Evolutionary conservation across 495 filamentous ascomycete species (phyloP).

Genomic region (Baudoinia panamericana): DNA sequence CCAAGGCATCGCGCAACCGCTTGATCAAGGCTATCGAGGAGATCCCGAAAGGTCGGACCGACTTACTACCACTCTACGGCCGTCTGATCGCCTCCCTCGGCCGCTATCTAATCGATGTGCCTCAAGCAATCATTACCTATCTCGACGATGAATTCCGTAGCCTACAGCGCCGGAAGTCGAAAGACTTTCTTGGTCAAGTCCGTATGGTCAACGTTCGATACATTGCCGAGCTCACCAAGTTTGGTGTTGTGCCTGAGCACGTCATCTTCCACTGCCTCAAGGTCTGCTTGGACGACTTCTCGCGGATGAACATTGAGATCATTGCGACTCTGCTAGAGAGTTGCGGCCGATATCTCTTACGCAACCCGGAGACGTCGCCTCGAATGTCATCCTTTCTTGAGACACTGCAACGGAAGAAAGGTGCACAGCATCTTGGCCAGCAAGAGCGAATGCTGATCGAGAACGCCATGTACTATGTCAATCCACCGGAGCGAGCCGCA

Average conservation of each 20-base stretch:
- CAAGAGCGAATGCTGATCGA: slow-evolving; percentile 97
- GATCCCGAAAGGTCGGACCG: slow-evolving; percentile 80
- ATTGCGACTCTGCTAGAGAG: slow-evolving; percentile 96
- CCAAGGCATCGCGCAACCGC: slow-evolving; percentile 90
- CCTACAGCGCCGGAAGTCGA: slow-evolving; percentile 93
- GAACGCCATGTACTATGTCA: slow-evolving; percentile 96
- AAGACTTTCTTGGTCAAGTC: slow-evolving; percentile 91
- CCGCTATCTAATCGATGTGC: slow-evolving; percentile 83
- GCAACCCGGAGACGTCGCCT: slow-evolving; percentile 85
- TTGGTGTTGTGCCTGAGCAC: slow-evolving; percentile 94
- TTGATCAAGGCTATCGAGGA: slow-evolving; percentile 88
- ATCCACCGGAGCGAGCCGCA: slow-evolving; percentile 82
- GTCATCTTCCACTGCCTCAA: slow-evolving; percentile 98
- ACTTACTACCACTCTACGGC: slow-evolving; percentile 86
- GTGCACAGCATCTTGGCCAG: slow-evolving; percentile 83
- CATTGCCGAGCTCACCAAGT: slow-evolving; percentile 93
- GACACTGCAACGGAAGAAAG: slow-evolving; percentile 90
- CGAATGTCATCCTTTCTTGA: slow-evolving; percentile 89
- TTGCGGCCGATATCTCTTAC: slow-evolving; percentile 85
- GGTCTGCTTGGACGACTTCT: slow-evolving; percentile 94
- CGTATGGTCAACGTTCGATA: slow-evolving; percentile 92
- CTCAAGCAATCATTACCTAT: slow-evolving; percentile 82
- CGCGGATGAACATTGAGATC: slow-evolving; percentile 96
- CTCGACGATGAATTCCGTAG: slow-evolving; percentile 96
- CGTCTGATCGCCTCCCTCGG: slow-evolving; percentile 84